Base-by-base conservation (phyloP, 78 protist species). In the Pigoraptor vietnamica region DNA sequence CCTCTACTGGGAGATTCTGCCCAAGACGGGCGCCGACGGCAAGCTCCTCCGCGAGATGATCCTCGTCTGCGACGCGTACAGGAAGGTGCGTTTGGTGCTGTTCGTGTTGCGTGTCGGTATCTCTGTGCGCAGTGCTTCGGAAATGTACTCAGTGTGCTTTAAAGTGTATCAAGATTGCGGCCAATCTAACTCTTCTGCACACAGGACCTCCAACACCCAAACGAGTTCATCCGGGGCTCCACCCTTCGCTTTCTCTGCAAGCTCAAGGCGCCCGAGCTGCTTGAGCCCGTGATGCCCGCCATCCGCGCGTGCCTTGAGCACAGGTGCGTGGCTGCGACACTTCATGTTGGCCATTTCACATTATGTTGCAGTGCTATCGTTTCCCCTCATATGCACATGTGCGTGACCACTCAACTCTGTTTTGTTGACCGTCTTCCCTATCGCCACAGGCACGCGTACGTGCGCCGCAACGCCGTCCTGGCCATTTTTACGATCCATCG, bases 181-280 rank as follows among this genome's bases (percentile, higher is more conserved):
- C 35, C 79, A 24, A 2, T 90, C 92, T 40, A 19, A 14, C 37
- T 9, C 92, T 37, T 2, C 48, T n/a, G 33, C 10, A 39, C 32
- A 1, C 38, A 91, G 39, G 98, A 98, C 92, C 93, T 98, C 39
- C 87, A 83, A 39, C 98, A 97, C 90, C 98, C 99, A 40, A 98
- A 97, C 93, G 99, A 98, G 94, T 98, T 93, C 89, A 90, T 98
- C 87, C 93, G 99, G 0, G 99, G 99, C 33, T 93, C 94, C 39
- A 97, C 99, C 56, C 95, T 97, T 34, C 96, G 99, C 86, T 97
- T 98, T 91, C 88, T 98, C 48, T 96, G 98, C 95, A 96, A 95
- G 89, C 94, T 98, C 33, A 93, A 93, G 91, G 99, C 97, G 93
- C 90, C 96, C 2, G 99, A 98, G 40, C 93, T 97, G 0, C 96